Conservation (phyloP, 2,329 filamentous ascomycete genomes). For the Zymoseptoria passerinii region DNA sequence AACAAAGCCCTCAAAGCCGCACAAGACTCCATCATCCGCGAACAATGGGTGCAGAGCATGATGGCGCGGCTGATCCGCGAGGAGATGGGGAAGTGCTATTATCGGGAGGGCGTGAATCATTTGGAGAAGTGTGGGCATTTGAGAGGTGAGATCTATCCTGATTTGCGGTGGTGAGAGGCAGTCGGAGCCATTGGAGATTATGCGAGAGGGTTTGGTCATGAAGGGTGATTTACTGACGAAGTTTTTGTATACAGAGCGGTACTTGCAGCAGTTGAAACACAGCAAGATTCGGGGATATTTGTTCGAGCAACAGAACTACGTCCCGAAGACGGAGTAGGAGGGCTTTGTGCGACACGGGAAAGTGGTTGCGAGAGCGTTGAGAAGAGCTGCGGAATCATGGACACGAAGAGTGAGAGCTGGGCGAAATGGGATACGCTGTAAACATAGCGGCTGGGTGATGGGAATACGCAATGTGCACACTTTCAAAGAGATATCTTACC, state of each 20-base stretch:
- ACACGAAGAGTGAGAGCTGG: neutral
- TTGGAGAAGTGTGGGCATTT: slow-evolving; percentile 76
- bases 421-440: neutral
- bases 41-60: slow-evolving; percentile 86
- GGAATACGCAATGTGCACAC: neutral
- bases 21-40: slow-evolving; percentile 71
- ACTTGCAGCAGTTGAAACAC: slow-evolving; percentile 67
- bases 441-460: neutral
- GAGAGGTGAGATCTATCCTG: slow-evolving; percentile 56
- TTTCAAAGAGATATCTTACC: neutral
- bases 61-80: slow-evolving; percentile 76
- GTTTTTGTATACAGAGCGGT: slow-evolving; percentile 54
- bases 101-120: slow-evolving; percentile 76
- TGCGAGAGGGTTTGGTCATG: neutral
- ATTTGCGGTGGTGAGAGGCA: neutral
- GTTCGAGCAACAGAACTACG: slow-evolving; percentile 71
- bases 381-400: neutral
- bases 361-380: neutral
- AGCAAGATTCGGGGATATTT: slow-evolving; percentile 71
- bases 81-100: slow-evolving; percentile 80
- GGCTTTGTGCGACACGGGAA: neutral
- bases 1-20: slow-evolving; percentile 72
- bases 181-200: neutral
- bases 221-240: neutral
- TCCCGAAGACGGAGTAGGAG: slow-evolving; percentile 16